These are phyloP conservation scores for Bimuria novae-zelandiae DNA, from an alignment of 2,329 filamentous ascomycete species.

Conservation along the genomic window DNA sequence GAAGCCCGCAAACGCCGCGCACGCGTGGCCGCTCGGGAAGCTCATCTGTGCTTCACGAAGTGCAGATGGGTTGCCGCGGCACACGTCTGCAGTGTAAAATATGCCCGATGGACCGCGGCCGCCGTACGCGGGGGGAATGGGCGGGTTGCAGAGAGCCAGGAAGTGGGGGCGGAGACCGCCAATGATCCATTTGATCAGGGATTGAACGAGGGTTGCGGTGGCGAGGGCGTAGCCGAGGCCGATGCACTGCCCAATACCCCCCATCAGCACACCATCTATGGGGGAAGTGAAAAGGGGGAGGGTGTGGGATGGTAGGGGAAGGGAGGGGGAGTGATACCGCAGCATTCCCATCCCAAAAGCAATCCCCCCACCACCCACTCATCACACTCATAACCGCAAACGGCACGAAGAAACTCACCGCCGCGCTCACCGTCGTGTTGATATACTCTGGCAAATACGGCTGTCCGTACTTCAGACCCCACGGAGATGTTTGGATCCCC, in stretches of 20 bases:
- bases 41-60: slow-evolving; percentile 36
- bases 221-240: slow-evolving; percentile 38
- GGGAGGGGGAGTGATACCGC: slow-evolving; percentile 44
- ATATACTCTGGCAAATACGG: slow-evolving; percentile 71
- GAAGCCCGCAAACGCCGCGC: slow-evolving; percentile 39
- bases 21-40: slow-evolving; percentile 37
- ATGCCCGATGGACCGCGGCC: slow-evolving; percentile 7
- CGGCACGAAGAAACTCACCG: slow-evolving; percentile 66
- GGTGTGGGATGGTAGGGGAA: no score
- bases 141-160: slow-evolving; percentile 29
- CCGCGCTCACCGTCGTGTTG: slow-evolving; percentile 67
- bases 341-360: slow-evolving; percentile 61
- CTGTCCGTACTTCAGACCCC: slow-evolving; percentile 61
- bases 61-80: slow-evolving; percentile 14
- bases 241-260: no score
- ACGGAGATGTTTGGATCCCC: slow-evolving; percentile 40
- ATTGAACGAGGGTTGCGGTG: slow-evolving; percentile 32
- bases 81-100: slow-evolving; percentile 22
- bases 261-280: no score
- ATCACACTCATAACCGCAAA: slow-evolving; percentile 65
- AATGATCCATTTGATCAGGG: slow-evolving; percentile 38
- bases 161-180: slow-evolving; percentile 44
- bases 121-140: neutral
- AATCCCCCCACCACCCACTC: slow-evolving; percentile 60
- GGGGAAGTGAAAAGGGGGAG: no score